A percentile compares a stretch with the other conserved stretches of the same genome.
Evolutionary conservation across 306 rosid species (phyloP).

Genomic region (Vicia sativa): DNA sequence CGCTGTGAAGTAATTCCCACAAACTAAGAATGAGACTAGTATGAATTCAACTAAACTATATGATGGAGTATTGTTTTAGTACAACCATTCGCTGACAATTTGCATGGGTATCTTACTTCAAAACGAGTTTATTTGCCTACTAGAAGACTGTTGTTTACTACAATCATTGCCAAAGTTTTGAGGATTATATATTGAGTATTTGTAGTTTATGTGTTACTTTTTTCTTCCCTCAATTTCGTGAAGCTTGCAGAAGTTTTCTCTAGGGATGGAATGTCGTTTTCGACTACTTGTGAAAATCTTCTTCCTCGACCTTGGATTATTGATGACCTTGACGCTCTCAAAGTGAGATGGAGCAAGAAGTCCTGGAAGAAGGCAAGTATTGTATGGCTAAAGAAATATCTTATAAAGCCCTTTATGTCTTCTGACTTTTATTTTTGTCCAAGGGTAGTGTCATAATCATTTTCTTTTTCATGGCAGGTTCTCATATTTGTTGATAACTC

Average conservation of each 20-base stretch:
- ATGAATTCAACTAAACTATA: conserved; percentile 7
- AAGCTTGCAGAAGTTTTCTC: conserved; percentile 96
- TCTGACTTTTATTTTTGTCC: conserved; percentile 14
- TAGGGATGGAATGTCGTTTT: conserved; percentile 89
- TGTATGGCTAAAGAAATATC: background rate
- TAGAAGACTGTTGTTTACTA: conserved; percentile 21
- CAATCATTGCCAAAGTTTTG: conserved; percentile 6
- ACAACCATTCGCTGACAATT: background rate
- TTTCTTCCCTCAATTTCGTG: conserved; percentile 46
- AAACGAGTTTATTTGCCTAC: conserved; percentile 6
- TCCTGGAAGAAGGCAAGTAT: conserved; percentile 82
- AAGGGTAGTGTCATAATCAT: conserved; percentile 34
- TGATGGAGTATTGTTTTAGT: background rate
- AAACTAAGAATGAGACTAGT: conserved; percentile 11
- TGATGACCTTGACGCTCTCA: conserved; percentile 87
- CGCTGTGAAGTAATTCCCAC: conserved; percentile 1
- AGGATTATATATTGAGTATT: conserved; percentile 23
- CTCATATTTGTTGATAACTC: conserved; percentile 97
- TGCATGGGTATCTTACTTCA: conserved; percentile 2
- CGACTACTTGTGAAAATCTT: conserved; percentile 78
- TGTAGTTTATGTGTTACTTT: conserved; percentile 23
- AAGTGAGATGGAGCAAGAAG: conserved; percentile 72
- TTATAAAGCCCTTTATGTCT: conserved; percentile 5
- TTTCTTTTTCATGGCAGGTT: conserved; percentile 55
- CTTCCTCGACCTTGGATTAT: conserved; percentile 92